Evolutionary conservation across 2,329 filamentous ascomycete species (phyloP).

Genomic region (Cytospora piceicola): DNA sequence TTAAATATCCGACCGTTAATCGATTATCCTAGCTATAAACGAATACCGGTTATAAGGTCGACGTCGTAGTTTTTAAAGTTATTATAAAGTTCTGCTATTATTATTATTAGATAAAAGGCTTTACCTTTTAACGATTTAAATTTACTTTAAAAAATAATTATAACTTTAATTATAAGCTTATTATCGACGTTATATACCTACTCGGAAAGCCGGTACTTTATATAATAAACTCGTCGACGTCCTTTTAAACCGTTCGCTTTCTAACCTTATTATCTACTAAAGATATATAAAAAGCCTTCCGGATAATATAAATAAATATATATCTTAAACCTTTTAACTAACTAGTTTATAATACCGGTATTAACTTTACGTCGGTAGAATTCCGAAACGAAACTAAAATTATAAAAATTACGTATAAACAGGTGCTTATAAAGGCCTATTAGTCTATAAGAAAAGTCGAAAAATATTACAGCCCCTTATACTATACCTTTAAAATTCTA

Average conservation of each 20-base stretch:
- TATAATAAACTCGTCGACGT: neutral
- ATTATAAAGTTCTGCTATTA: too few relatives aligned
- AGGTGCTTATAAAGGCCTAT: conserved; percentile 1
- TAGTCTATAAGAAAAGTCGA: conserved; percentile 6
- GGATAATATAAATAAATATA: neutral
- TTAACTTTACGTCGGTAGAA: neutral
- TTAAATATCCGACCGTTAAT: neutral
- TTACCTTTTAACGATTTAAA: too few relatives aligned
- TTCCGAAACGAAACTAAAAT: neutral
- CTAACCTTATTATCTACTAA: neutral
- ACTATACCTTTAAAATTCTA: neutral
- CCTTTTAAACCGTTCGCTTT: neutral
- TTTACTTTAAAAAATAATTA: too few relatives aligned
- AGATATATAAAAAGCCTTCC: neutral
- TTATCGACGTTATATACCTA: neutral
- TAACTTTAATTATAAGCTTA: neutral
- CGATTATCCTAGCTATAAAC: neutral
- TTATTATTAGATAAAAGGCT: too few relatives aligned
- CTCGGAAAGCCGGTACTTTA: neutral
- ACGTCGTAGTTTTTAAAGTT: too few relatives aligned
- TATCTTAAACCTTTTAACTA: neutral
- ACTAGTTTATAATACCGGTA: neutral
- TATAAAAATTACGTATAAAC: conserved; percentile 2
- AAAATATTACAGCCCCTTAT: neutral
- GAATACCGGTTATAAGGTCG: too few relatives aligned